A percentile compares a stretch with the other conserved stretches of the same genome.
phyloP scores from a whole-genome alignment of 176 grass and related monocot genomes.

The Elymus sibiricus region DNA sequence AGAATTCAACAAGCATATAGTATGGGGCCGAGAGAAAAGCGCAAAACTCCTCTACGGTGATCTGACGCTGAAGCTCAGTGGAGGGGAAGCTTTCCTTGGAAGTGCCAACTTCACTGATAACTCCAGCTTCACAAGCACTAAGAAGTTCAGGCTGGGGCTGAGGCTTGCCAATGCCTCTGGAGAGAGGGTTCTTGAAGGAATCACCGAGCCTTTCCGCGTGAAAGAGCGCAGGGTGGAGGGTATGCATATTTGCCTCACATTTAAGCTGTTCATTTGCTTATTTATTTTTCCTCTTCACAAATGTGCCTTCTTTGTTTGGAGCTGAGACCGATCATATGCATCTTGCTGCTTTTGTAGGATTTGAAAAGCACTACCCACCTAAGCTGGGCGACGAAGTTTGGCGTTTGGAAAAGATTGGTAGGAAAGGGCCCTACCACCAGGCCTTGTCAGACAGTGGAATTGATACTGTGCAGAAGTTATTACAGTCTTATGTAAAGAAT shows the following conservation, averaged over 20 bases:
- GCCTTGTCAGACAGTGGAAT: slow-evolving; percentile 36
- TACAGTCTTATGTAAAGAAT: slow-evolving; percentile 38
- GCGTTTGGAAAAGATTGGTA: slow-evolving; percentile 44
- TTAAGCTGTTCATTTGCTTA: neutral
- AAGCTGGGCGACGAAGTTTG: slow-evolving; percentile 40
- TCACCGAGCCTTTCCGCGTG: slow-evolving; percentile 44
- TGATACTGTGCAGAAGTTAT: slow-evolving; percentile 37
- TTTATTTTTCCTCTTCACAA: neutral
- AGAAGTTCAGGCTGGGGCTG: slow-evolving; percentile 57
- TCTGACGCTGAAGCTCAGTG: slow-evolving; percentile 40
- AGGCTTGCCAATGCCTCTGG: slow-evolving; percentile 31
- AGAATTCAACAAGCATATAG: slow-evolving; percentile 48
- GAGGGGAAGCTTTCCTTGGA: slow-evolving; percentile 37
- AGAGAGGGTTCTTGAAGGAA: slow-evolving; percentile 54
- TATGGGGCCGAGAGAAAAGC: slow-evolving; percentile 35
- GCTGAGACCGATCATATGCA: neutral
- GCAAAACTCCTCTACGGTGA: slow-evolving; percentile 42
- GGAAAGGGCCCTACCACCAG: slow-evolving; percentile 25
- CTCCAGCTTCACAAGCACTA: slow-evolving; percentile 55
- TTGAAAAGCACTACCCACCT: slow-evolving; percentile 50
- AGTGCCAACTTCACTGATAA: slow-evolving; percentile 58
- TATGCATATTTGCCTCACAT: neutral
- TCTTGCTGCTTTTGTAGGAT: slow-evolving; percentile 24
- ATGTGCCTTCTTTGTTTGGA: neutral
- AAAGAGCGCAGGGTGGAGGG: slow-evolving; percentile 64